These are phyloP conservation scores for Botrytis paeoniae DNA, from an alignment of 2,329 filamentous ascomycete species.

Conservation along the genomic window DNA sequence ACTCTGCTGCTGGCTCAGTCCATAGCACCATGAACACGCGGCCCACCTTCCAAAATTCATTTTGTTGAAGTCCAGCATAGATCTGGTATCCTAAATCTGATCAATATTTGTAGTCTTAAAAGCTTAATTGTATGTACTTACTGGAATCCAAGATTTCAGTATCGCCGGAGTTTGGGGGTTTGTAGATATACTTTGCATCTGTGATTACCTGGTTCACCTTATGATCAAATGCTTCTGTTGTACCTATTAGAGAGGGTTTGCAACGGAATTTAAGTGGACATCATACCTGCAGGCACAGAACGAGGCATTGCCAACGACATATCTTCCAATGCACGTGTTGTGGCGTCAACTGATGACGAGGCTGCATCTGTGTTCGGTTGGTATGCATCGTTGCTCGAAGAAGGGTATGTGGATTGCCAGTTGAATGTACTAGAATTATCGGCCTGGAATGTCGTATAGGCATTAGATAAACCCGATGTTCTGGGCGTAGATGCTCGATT, in stretches of 20 bases:
- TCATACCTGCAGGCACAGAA: neutral
- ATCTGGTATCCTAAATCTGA: neutral
- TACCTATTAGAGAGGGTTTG: neutral
- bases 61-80: neutral
- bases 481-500: neutral
- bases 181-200: neutral
- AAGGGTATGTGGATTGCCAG: neutral
- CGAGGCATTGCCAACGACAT: neutral
- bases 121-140: neutral
- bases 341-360: neutral
- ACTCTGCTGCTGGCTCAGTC: constrained; percentile 29
- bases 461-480: neutral
- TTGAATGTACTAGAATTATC: too few relatives aligned
- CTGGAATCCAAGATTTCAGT: neutral
- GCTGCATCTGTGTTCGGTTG: neutral
- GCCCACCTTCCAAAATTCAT: constrained; percentile 27
- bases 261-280: neutral
- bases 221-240: neutral
- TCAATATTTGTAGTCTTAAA: neutral
- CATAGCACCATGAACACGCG: constrained; percentile 34
- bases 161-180: neutral
- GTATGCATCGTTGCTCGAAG: neutral
- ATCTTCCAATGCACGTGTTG: neutral
- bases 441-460: neutral
- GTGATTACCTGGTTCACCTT: neutral